Evolutionary conservation across 768 basidiomycete genomes (phyloP), one percentile per base, ranked within the genome.

Genomic region (Hydnum rufescens): DNA sequence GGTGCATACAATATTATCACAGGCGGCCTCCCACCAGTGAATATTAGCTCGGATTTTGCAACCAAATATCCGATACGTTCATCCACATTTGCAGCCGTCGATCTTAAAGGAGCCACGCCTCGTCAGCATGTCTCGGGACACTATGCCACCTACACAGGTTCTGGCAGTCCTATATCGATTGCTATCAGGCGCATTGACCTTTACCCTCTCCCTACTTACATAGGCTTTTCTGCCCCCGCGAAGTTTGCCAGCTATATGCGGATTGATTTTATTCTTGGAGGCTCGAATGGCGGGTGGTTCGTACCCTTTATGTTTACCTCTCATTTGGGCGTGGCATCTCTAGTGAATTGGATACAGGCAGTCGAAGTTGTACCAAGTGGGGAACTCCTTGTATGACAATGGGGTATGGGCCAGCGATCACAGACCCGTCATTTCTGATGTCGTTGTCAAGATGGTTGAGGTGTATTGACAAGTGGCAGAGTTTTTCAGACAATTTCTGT

Each of bases 341-440:
- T 26, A 51, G 43, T 42, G 26, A 30, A n/a, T 4, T 31, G 18
- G 19, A 32, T n/a, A 32, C 55, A 73, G 71, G 71, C 63, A 59
- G 19, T 62, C 64, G 2, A 55, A 60, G 5, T 60, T 55, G 4
- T 70, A 70, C 57, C 65, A 67, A 43, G 72, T 72, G 19, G 67
- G 58, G 6, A 63, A 65, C 2, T 63, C 68, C 3, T 60, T 71
- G 16, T 65, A 67, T 3, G 74, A 76, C 53, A 73, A 75, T 51
- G 75, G 75, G 1, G 58, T 72, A 18, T 64, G 74, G 49, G 69
- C 68, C 4, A 77, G 75, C 54, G 75, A 77, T 58, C 75, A 77
- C 58, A 69, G 75, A 0, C 75, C 72, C 2, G 72, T 75, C 5
- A 71, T 74, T 55, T 66, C 25, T 13, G 44, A 47, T 25, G 23